Percentiles rank a stretch among this genome's conserved stretches.
Evolutionary conservation across 805 yeast species (phyloP).

Genomic region (Ogataea glucozyma): DNA sequence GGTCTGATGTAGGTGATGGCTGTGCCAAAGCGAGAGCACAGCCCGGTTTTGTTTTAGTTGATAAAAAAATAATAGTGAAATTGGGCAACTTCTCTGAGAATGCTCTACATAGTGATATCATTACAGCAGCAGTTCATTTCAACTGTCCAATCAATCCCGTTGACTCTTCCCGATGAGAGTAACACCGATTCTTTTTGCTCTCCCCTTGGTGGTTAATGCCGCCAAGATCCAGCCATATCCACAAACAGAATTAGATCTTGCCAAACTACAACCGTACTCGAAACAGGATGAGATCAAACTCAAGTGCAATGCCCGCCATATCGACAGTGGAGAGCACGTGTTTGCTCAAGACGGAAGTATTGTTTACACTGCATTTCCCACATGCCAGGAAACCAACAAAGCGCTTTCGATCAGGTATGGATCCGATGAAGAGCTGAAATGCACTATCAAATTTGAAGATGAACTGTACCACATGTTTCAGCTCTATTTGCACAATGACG

Average conservation of each 20-base stretch:
- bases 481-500: constrained; percentile 74
- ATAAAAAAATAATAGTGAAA: too few relatives aligned
- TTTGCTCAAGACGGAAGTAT: constrained; percentile 63
- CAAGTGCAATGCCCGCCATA: constrained; percentile 66
- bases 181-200: background rate
- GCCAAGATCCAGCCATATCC: constrained; percentile 32
- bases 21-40: too few relatives aligned
- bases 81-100: too few relatives aligned
- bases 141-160: background rate
- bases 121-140: background rate
- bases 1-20: too few relatives aligned
- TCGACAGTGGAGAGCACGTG: constrained; percentile 75
- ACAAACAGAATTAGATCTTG: constrained; percentile 21
- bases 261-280: constrained; percentile 22
- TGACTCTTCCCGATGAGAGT: background rate
- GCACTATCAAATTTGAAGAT: constrained; percentile 64
- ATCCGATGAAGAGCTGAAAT: constrained; percentile 50
- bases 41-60: too few relatives aligned
- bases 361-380: constrained; percentile 58
- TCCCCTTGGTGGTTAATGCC: constrained; percentile 7
- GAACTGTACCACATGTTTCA: constrained; percentile 72
- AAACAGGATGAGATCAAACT: constrained; percentile 46
- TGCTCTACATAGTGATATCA: too few relatives aligned
- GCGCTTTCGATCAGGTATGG: constrained; percentile 60
- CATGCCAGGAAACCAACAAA: constrained; percentile 62